phyloP scores from a whole-genome alignment of 768 basidiomycete species.

The Baorangia bicolor region DNA sequence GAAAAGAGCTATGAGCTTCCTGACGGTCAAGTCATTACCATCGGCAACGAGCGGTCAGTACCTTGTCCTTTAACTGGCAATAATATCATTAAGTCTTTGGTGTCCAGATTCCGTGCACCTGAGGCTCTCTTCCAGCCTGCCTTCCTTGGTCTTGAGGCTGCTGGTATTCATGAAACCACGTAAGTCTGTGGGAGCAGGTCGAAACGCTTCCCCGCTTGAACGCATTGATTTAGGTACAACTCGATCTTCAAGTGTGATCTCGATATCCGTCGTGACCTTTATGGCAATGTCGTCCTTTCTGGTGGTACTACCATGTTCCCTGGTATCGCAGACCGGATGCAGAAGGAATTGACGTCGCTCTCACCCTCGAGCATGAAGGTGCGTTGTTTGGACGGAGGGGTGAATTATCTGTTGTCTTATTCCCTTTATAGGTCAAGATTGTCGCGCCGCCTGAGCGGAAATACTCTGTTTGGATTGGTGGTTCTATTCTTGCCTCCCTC shows the following conservation, averaged over 20 bases:
- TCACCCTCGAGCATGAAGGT: conserved; percentile 85
- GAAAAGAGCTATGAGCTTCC: conserved; percentile 96
- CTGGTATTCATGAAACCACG: conserved; percentile 79
- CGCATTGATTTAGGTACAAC: conserved; percentile 42
- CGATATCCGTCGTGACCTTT: conserved; percentile 46
- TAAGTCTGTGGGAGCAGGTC: conserved; percentile 19
- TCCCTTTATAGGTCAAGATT: conserved; percentile 67
- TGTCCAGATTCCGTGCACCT: conserved; percentile 50
- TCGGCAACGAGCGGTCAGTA: conserved; percentile 60
- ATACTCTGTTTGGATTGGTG: conserved; percentile 95
- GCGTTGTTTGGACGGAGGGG: conserved; percentile 11
- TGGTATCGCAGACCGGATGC: conserved; percentile 94
- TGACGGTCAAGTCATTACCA: conserved; percentile 90
- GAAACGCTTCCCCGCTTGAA: neutral
- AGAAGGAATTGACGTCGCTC: conserved; percentile 85
- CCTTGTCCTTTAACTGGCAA: neutral
- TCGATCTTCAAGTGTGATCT: conserved; percentile 70
- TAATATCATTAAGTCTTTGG: neutral
- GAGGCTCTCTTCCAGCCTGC: conserved; percentile 60
- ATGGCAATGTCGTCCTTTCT: conserved; percentile 45
- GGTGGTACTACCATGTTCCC: conserved; percentile 97
- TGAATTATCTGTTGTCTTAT: neutral
- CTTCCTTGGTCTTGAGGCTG: conserved; percentile 68
- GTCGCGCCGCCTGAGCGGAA: conserved; percentile 92
- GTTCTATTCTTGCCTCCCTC: conserved; percentile 82